Conservation (phyloP, 306 rosid species). For the Prinsepia uniflora region DNA sequence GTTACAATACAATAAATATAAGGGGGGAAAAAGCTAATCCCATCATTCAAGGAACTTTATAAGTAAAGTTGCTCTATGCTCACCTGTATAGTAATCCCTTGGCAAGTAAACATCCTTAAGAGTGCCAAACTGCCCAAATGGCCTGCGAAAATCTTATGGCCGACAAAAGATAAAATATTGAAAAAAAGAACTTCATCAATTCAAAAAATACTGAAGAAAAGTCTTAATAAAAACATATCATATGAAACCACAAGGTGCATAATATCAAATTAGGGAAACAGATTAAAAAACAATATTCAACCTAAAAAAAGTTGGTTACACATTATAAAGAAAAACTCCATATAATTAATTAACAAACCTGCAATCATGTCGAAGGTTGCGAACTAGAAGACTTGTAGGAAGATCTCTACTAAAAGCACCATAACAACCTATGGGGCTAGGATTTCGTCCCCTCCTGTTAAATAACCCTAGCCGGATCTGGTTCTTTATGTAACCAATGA, state of each 20-base stretch:
- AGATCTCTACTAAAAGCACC: slow-evolving; percentile 74
- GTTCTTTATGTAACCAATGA: too few species aligned
- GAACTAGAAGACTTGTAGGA: slow-evolving; percentile 97
- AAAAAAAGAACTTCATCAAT: not conserved
- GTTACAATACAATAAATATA: too few species aligned
- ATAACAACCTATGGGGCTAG: slow-evolving; percentile 87
- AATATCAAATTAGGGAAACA: not conserved
- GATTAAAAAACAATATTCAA: not conserved
- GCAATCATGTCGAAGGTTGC: slow-evolving; percentile 96
- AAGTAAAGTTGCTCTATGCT: slow-evolving; percentile 30
- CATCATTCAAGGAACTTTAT: not conserved
- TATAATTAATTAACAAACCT: slow-evolving; percentile 39
- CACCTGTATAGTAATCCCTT: slow-evolving; percentile 91
- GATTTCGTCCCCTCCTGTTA: slow-evolving; percentile 71
- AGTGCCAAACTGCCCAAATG: slow-evolving; percentile 89
- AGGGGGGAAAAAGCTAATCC: not conserved
- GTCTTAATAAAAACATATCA: not conserved
- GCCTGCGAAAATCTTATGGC: slow-evolving; percentile 91
- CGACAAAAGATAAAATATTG: slow-evolving; percentile 36
- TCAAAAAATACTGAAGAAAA: not conserved
- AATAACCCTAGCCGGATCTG: too few species aligned
- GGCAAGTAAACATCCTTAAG: slow-evolving; percentile 92
- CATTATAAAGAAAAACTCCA: not conserved
- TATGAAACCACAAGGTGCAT: not conserved
- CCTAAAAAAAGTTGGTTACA: not conserved